These are phyloP conservation scores for Nepenthes gracilis DNA, from an alignment of 148 eudicot genomes.

Conservation along the genomic window DNA sequence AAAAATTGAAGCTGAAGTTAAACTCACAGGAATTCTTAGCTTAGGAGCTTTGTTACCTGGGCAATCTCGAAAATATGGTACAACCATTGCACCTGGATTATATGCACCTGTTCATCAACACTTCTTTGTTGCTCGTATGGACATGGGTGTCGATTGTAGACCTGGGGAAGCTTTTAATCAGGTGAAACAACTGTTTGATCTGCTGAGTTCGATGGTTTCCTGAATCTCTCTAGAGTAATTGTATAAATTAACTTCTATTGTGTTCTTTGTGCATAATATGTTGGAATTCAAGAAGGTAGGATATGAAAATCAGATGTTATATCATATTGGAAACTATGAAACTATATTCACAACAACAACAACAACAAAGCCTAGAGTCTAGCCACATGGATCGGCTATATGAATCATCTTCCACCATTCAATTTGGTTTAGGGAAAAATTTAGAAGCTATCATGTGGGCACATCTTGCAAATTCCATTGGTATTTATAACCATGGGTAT, in stretches of 20 bases:
- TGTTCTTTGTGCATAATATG: neutral
- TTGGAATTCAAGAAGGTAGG: neutral
- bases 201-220: neutral
- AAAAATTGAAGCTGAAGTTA: slow-evolving; percentile 96
- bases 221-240: neutral
- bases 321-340: too few species aligned
- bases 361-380: too few species aligned
- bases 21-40: slow-evolving; percentile 95
- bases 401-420: too few species aligned
- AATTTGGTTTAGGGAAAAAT: too few species aligned
- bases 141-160: slow-evolving; percentile 95
- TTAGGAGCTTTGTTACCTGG: slow-evolving; percentile 92
- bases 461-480: too few species aligned
- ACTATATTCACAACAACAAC: too few species aligned
- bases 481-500: too few species aligned
- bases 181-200: slow-evolving; percentile 20
- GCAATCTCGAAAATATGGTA: slow-evolving; percentile 91
- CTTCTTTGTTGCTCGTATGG: slow-evolving; percentile 99
- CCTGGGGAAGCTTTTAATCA: slow-evolving; percentile 96
- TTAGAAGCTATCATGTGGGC: too few species aligned
- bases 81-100: slow-evolving; percentile 93
- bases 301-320: too few species aligned
- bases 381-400: too few species aligned
- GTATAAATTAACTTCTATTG: neutral
- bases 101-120: slow-evolving; percentile 99